Evolutionary conservation across 1,284 basidiomycete species (phyloP).

Genomic region (Xerocomus nothofagi): DNA sequence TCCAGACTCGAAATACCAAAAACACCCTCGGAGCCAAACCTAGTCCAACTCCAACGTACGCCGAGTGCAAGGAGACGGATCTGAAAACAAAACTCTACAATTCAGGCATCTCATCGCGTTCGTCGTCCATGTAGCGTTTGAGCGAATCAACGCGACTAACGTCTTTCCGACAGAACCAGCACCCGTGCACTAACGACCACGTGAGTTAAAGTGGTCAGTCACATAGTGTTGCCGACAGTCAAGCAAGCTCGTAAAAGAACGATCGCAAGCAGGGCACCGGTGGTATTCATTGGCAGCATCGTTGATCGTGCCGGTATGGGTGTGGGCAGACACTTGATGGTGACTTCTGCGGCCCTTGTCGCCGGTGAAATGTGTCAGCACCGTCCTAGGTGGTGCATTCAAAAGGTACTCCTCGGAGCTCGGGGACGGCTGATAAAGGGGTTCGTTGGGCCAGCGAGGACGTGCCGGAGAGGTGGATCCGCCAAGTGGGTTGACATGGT

Average conservation of each 20-base stretch:
- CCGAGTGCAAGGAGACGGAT: not conserved
- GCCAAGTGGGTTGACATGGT: conserved; percentile 42
- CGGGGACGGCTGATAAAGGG: conserved; percentile 40
- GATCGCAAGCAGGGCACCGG: conserved; percentile 67
- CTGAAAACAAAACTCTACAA: conserved; percentile 25
- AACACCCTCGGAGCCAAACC: conserved; percentile 12
- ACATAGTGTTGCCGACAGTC: conserved; percentile 78
- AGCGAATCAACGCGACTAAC: conserved; percentile 66
- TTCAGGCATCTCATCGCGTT: conserved; percentile 58
- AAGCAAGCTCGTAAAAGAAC: conserved; percentile 74
- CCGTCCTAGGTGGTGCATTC: conserved; percentile 20
- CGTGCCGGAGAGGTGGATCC: conserved; percentile 29
- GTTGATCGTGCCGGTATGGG: conserved; percentile 18
- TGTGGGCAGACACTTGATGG: conserved; percentile 13
- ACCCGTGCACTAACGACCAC: conserved; percentile 59
- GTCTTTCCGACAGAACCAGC: conserved; percentile 67
- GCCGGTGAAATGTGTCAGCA: conserved; percentile 16
- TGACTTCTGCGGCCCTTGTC: conserved; percentile 16
- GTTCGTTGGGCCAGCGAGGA: conserved; percentile 31
- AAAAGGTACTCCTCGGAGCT: conserved; percentile 37
- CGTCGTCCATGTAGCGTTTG: conserved; percentile 65
- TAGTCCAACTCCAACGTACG: conserved; percentile 4
- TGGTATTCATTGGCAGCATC: conserved; percentile 52
- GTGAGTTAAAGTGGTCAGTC: conserved; percentile 68
- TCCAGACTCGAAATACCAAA: conserved; percentile 18